Conservation (phyloP, 306 rosid genomes). For the Boehmeria nivea region DNA sequence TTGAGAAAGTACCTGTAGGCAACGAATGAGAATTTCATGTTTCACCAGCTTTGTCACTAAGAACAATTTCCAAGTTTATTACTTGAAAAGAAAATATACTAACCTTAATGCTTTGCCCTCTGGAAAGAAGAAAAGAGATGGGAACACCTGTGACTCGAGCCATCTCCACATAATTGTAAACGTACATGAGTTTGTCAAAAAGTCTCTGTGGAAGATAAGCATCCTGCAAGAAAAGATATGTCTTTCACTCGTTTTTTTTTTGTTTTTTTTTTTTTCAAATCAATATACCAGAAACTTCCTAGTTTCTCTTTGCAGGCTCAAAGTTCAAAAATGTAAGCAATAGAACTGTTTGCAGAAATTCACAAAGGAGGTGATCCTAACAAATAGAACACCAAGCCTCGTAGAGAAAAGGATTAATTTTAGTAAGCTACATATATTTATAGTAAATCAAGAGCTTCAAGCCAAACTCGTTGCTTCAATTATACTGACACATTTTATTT, state of each 20-base stretch:
- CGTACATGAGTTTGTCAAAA: slow-evolving; percentile 86
- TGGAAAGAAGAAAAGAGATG: slow-evolving; percentile 86
- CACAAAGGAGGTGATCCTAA: too few relatives aligned
- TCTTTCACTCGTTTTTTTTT: slow-evolving; percentile 6
- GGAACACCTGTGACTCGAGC: slow-evolving; percentile 99
- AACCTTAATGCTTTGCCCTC: slow-evolving; percentile 97
- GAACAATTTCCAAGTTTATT: slow-evolving; percentile 2
- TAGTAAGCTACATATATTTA: too few relatives aligned
- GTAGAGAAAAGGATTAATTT: too few relatives aligned
- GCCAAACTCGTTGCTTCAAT: too few relatives aligned
- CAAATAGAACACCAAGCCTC: too few relatives aligned
- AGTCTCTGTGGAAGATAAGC: slow-evolving; percentile 98
- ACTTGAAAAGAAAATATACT: slow-evolving; percentile 6
- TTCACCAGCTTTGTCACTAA: slow-evolving; percentile 13
- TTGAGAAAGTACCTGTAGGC: slow-evolving; percentile 90
- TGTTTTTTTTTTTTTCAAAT: too few relatives aligned
- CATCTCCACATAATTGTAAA: slow-evolving; percentile 98
- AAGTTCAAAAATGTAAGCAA: too few relatives aligned
- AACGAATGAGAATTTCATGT: slow-evolving; percentile 10
- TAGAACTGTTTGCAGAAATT: too few relatives aligned
- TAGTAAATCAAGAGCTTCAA: too few relatives aligned
- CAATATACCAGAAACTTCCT: too few relatives aligned
- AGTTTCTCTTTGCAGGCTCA: too few relatives aligned
- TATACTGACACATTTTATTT: too few relatives aligned
- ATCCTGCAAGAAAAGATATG: slow-evolving; percentile 52